phyloP scores from a whole-genome alignment of 345 rosid genomes.

The Gossypium ekmanianum region DNA sequence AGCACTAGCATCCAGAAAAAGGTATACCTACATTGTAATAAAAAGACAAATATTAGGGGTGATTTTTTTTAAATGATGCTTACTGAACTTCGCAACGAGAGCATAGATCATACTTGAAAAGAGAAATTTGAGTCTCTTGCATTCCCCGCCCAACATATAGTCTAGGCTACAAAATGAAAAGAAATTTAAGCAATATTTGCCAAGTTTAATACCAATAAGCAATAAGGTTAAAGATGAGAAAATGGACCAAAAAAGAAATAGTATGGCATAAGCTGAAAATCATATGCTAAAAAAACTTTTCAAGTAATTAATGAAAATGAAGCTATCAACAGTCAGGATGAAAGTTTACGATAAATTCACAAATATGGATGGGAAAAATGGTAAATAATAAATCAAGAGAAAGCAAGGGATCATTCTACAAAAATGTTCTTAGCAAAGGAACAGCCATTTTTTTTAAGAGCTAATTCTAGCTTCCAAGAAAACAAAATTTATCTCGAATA shows the following conservation, averaged over 20 bases:
- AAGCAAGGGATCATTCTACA: background rate
- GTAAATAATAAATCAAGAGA: background rate
- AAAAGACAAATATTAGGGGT: constrained; percentile 2
- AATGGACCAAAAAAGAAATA: background rate
- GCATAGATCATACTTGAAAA: constrained; percentile 59
- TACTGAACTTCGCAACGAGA: constrained; percentile 21
- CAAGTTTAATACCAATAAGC: constrained; percentile 18
- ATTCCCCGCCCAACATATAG: constrained; percentile 85
- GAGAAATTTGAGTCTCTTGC: constrained; percentile 92
- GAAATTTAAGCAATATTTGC: constrained; percentile 4
- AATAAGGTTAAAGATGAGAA: constrained; percentile 7
- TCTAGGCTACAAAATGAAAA: constrained; percentile 59
- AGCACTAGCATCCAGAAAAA: constrained; percentile 84
- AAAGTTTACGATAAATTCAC: background rate
- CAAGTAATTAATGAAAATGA: constrained; percentile 12
- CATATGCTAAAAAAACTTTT: background rate
- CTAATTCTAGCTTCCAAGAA: background rate
- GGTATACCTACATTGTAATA: constrained; percentile 51
- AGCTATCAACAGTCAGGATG: constrained; percentile 6
- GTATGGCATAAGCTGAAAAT: background rate
- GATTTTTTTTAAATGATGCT: background rate
- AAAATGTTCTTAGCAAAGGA: background rate
- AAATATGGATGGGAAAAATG: background rate
- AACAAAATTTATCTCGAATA: background rate
- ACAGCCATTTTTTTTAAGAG: background rate